These are phyloP conservation scores for Taxillus chinensis DNA, from an alignment of 164 flowering plant genomes.

Conservation along the genomic window DNA sequence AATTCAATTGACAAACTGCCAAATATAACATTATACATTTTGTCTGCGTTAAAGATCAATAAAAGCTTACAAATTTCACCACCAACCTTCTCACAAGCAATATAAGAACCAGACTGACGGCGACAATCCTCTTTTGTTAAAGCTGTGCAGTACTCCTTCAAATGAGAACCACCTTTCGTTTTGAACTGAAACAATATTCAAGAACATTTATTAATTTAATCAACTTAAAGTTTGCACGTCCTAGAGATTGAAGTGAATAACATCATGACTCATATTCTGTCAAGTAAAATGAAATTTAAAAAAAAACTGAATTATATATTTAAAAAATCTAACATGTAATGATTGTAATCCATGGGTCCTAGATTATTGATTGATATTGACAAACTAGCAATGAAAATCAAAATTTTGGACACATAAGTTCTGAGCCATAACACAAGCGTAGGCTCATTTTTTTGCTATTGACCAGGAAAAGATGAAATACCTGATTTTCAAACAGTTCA, in stretches of 20 bases:
- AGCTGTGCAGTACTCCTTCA: conserved; percentile 79
- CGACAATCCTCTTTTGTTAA: conserved; percentile 96
- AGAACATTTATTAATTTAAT: neutral
- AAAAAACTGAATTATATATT: neutral
- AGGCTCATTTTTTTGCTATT: too few species aligned
- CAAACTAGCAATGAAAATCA: too few species aligned
- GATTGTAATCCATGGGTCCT: too few species aligned
- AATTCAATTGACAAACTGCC: neutral
- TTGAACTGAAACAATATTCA: conserved; percentile 56
- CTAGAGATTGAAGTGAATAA: neutral
- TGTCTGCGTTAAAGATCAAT: neutral
- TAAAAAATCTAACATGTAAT: neutral
- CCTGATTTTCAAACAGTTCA: too few species aligned
- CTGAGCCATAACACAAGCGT: too few species aligned
- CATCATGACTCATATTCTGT: neutral
- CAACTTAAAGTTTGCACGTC: neutral
- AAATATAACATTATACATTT: neutral
- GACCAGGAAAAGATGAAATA: too few species aligned
- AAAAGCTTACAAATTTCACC: neutral
- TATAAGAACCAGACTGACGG: conserved; percentile 59
- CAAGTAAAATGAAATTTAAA: neutral
- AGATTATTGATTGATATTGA: too few species aligned
- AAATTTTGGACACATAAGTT: too few species aligned
- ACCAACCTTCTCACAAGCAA: conserved; percentile 90
- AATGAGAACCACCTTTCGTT: conserved; percentile 92